phyloP scores from a whole-genome alignment of 352 stramenopile species.

The Thalassiosira exigua region DNA sequence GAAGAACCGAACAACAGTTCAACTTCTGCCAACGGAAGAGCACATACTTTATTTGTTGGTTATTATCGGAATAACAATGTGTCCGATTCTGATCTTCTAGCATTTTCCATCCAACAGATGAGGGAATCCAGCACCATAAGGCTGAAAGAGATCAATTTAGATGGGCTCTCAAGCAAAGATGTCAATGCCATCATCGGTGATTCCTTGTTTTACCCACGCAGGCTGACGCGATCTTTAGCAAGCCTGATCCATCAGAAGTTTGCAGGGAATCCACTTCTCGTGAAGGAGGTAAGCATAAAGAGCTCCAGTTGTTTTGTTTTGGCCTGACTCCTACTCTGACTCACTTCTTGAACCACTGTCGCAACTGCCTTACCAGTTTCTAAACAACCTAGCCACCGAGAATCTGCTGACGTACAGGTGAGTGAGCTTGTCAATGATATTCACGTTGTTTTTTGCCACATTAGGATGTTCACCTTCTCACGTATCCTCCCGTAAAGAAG shows the following conservation, averaged over 20 bases:
- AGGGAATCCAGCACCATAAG: conserved; percentile 6
- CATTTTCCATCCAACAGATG: conserved; percentile 4
- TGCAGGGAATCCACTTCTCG: conserved; percentile 1
- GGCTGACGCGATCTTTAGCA: conserved; percentile 18
- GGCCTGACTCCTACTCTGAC: not conserved
- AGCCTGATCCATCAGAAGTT: conserved; percentile 22
- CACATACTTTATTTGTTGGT: conserved; percentile 31
- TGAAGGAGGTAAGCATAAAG: not conserved
- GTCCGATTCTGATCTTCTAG: conserved; percentile 11
- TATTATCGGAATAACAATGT: conserved; percentile 34
- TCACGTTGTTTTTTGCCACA: not conserved
- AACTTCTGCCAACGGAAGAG: not conserved
- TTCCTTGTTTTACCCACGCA: conserved; percentile 7
- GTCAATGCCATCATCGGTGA: conserved; percentile 28
- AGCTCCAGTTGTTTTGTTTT: not conserved
- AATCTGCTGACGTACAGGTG: not conserved
- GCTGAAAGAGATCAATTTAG: conserved; percentile 1
- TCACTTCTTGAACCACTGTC: not conserved
- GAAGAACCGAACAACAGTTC: not conserved
- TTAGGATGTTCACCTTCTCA: too few relatives aligned
- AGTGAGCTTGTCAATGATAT: not conserved
- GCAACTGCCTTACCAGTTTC: conserved; percentile 5
- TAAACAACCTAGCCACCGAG: not conserved
- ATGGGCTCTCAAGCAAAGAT: conserved; percentile 11
- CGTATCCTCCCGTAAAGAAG: not conserved